Base-by-base conservation (phyloP, 202 grass and related monocot genomes). In the Musa balbisiana region DNA sequence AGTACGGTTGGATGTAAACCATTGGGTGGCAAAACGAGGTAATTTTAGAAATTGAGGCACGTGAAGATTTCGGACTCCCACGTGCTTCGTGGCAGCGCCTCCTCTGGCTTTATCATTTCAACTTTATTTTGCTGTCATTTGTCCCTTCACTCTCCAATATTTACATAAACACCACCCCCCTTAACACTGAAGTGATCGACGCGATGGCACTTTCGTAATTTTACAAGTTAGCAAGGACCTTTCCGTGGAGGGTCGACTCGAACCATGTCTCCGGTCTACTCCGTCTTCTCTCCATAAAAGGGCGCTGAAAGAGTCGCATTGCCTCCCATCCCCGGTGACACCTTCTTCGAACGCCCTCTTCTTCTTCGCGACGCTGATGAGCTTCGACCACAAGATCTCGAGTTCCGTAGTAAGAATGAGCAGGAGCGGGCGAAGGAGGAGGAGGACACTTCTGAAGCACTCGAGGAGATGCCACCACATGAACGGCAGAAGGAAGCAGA, bases 31-130 rank as follows among this genome's bases (percentile, higher is more conserved):
- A 12, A 2, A 4, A 20, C 23, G 10, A 58, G 14, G 73, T n/a
- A 51, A 2, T 66, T 67, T 78, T 55, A 51, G 24, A 11, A 69
- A 69, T 58, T 78, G 49, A 56, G 52, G 76, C 76, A 78, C 76
- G 63, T 78, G 76, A 68, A 43, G 10, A 33, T 78, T 26, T 55
- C 49, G 13, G 5, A 15, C 22, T 29, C 51, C 12, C 76, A 78
- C 63, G 14, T 67, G 75, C 33, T 43, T 43, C 15, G 25, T 63
- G 29, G 17, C 58, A 15, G 74, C 27, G 10, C 54, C 14, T 23
- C 58, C 0, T 19, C 11, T 27, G 49, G 2, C 25, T 24, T 67
- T 26, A 14, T 8, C 11, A 20, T 24, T n/a, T 52, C 11, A 63
- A 64, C 27, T 12, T 62, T 21, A 50, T 3, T 3, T 11, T 17